phyloP scores from a whole-genome alignment of 345 rosid species.

The Bretschneidera sinensis region DNA sequence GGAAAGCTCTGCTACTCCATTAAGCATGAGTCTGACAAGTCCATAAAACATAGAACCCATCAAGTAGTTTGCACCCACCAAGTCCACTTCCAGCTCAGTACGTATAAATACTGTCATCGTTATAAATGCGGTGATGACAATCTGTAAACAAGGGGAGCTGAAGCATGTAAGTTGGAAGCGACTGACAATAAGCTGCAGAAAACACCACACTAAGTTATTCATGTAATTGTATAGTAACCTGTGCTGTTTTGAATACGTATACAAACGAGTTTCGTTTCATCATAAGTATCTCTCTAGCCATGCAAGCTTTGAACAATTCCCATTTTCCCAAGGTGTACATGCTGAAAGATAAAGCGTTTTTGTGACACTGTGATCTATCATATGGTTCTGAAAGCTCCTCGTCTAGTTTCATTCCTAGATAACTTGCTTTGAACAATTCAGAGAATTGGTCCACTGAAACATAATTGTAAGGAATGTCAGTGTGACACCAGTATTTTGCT shows the following conservation, averaged over 20 bases:
- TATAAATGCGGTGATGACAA: conserved; percentile 25
- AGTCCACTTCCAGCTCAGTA: conserved; percentile 26
- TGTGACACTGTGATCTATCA: conserved; percentile 24
- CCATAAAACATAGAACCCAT: conserved; percentile 35
- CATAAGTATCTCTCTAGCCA: conserved; percentile 43
- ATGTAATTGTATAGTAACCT: conserved; percentile 14
- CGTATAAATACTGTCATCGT: conserved; percentile 35
- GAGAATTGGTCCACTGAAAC: conserved; percentile 32
- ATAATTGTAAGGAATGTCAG: conserved; percentile 26
- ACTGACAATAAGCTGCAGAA: not conserved
- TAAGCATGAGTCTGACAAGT: conserved; percentile 32
- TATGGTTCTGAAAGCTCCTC: too few species aligned
- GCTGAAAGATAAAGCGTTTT: conserved; percentile 24
- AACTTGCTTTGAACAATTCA: conserved; percentile 23
- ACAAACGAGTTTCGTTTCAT: conserved; percentile 42
- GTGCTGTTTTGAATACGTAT: conserved; percentile 37
- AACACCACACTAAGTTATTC: conserved; percentile 2
- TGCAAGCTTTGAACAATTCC: conserved; percentile 41
- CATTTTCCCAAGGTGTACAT: conserved; percentile 32
- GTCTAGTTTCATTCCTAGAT: conserved; percentile 23
- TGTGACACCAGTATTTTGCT: conserved; percentile 40
- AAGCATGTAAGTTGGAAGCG: too few species aligned
- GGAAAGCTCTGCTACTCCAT: conserved; percentile 46
- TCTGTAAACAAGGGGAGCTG: conserved; percentile 12
- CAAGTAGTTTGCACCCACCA: conserved; percentile 31